A percentile compares a stretch with the other conserved stretches of the same genome.
Evolutionary conservation across 768 basidiomycete genomes (phyloP).

Genomic region (Boletus rubescentipes): DNA sequence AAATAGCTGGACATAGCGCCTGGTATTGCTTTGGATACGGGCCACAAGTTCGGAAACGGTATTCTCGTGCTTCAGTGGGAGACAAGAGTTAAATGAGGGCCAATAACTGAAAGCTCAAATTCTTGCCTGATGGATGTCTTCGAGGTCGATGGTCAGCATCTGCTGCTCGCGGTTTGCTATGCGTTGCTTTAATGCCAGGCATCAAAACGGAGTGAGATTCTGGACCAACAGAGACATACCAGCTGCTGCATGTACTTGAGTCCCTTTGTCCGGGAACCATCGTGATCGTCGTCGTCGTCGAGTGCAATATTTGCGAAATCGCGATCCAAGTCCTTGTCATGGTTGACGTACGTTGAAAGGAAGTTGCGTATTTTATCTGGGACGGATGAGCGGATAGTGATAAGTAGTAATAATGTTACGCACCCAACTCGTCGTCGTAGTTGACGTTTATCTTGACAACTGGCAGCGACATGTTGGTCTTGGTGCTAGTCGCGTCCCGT

Average conservation of each 20-base stretch:
- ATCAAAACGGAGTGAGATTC: constrained; percentile 21
- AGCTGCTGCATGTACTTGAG: constrained; percentile 84
- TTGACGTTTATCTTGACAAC: constrained; percentile 58
- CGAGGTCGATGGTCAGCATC: constrained; percentile 84
- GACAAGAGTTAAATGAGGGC: constrained; percentile 9
- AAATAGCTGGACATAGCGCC: constrained; percentile 89
- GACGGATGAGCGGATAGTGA: constrained; percentile 1
- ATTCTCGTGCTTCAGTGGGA: constrained; percentile 56
- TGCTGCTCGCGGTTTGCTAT: constrained; percentile 93
- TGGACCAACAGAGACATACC: constrained; percentile 46
- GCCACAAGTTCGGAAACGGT: constrained; percentile 71
- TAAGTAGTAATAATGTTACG: background rate
- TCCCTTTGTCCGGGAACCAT: constrained; percentile 37
- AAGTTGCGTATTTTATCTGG: constrained; percentile 71
- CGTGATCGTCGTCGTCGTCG: constrained; percentile 37
- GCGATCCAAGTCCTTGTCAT: constrained; percentile 62
- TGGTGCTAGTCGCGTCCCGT: constrained; percentile 23
- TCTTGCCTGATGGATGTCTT: constrained; percentile 76
- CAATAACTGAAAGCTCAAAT: constrained; percentile 1
- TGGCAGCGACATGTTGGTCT: constrained; percentile 61
- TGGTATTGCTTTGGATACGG: constrained; percentile 80
- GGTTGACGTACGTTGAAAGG: constrained; percentile 63
- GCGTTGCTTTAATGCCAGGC: constrained; percentile 59
- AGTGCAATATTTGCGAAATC: constrained; percentile 73
- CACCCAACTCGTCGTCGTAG: constrained; percentile 75